A percentile compares a stretch with the other conserved stretches of the same genome.
phyloP scores from a whole-genome alignment of 108 stramenopile genomes.

The Cyclotella atomus region DNA sequence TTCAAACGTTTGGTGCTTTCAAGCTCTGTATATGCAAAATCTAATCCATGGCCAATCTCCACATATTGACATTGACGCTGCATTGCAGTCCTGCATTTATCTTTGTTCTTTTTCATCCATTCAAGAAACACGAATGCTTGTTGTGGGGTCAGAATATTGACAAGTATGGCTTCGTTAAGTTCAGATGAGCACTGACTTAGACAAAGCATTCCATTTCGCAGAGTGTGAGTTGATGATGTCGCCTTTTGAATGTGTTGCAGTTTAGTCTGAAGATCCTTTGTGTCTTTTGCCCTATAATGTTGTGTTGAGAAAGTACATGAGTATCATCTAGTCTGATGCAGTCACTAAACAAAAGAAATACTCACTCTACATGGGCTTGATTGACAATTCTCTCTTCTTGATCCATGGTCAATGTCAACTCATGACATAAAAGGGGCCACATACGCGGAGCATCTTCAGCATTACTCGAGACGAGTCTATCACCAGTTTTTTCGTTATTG shows the following conservation, averaged over 20 bases:
- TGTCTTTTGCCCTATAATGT: conserved; percentile 27
- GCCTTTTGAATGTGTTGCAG: conserved; percentile 63
- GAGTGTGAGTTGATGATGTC: conserved; percentile 45
- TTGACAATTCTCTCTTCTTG: conserved; percentile 81
- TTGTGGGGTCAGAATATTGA: conserved; percentile 65
- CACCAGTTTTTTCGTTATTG: conserved; percentile 45
- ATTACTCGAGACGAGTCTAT: conserved; percentile 19
- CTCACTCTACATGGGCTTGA: conserved; percentile 54
- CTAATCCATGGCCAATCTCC: background rate
- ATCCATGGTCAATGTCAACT: conserved; percentile 83
- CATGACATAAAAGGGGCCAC: conserved; percentile 87
- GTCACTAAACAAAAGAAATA: conserved; percentile 13
- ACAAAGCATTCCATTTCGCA: conserved; percentile 67
- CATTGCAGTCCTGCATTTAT: conserved; percentile 36
- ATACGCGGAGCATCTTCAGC: conserved; percentile 59
- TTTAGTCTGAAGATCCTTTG: conserved; percentile 35
- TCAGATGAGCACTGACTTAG: conserved; percentile 58
- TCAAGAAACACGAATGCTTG: conserved; percentile 61
- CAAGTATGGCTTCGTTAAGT: conserved; percentile 53
- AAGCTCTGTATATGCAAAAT: background rate
- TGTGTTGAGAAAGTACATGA: no score
- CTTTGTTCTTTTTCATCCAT: conserved; percentile 68
- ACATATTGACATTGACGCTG: background rate
- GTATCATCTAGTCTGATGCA: background rate
- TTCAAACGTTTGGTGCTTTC: background rate